A percentile compares a stretch with the other conserved stretches of the same genome.
These are phyloP conservation scores for Diplodia scrobiculata DNA, from an alignment of 2,329 filamentous ascomycete genomes.

Conservation along the genomic window DNA sequence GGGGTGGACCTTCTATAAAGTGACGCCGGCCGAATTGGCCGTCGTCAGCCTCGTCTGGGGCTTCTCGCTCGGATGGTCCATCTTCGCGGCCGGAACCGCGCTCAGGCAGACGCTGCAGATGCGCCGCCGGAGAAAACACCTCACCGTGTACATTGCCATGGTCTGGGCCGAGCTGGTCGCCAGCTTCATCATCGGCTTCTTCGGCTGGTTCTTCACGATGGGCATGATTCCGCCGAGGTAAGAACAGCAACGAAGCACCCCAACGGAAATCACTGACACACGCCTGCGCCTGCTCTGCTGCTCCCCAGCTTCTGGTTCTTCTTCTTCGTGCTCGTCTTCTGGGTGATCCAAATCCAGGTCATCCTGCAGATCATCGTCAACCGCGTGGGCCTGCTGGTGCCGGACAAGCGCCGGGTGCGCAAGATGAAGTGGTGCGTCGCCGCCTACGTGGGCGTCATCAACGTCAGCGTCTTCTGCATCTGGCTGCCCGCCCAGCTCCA, in stretches of 20 bases:
- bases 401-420: slow-evolving; percentile 32
- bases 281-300: no score
- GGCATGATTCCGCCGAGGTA: slow-evolving; percentile 43
- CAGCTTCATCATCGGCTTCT: slow-evolving; percentile 45
- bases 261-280: not conserved
- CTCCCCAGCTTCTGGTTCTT: slow-evolving; percentile 30
- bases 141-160: slow-evolving; percentile 45
- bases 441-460: slow-evolving; percentile 35
- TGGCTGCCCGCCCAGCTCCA: slow-evolving; percentile 40
- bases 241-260: not conserved
- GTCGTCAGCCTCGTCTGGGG: slow-evolving; percentile 18
- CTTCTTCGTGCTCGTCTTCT: slow-evolving; percentile 40
- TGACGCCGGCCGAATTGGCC: slow-evolving; percentile 1
- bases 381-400: slow-evolving; percentile 36
- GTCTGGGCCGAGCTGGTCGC: slow-evolving; percentile 52
- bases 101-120: not conserved
- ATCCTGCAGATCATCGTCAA: slow-evolving; percentile 38
- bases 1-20: slow-evolving; percentile 1
- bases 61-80: slow-evolving; percentile 7
- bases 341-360: slow-evolving; percentile 48
- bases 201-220: slow-evolving; percentile 48
- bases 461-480: slow-evolving; percentile 38
- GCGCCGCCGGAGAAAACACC: not conserved
- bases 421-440: slow-evolving; percentile 33
- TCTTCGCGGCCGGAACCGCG: slow-evolving; percentile 1